Evolutionary conservation across 768 basidiomycete genomes (phyloP).

Genomic region (Tulasnella sp.): DNA sequence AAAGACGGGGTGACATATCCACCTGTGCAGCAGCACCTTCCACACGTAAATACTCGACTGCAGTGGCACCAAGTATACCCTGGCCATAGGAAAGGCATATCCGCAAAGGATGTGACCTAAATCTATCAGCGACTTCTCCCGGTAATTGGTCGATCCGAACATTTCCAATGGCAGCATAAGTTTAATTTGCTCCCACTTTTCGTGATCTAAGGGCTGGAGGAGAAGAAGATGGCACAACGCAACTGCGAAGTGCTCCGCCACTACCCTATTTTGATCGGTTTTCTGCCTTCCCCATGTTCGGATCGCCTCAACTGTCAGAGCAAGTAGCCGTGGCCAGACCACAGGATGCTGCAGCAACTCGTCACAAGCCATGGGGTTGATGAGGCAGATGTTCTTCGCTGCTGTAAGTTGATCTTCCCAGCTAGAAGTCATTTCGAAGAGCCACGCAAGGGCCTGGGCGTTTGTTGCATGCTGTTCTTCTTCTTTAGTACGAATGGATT

Average conservation of each 20-base stretch:
- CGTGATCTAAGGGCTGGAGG: background rate
- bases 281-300: background rate
- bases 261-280: background rate
- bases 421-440: background rate
- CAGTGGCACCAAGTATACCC: no score
- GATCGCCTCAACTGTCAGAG: background rate
- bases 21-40: background rate
- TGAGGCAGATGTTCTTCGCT: background rate
- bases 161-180: background rate
- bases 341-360: background rate
- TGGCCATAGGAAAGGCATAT: background rate
- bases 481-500: background rate
- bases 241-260: background rate
- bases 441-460: background rate
- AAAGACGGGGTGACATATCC: background rate
- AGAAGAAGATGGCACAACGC: background rate
- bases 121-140: background rate
- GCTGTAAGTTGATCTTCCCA: background rate
- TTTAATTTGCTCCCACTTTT: background rate
- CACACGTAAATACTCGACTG: background rate
- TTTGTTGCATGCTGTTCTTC: background rate
- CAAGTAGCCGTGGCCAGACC: background rate
- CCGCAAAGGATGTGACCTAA: background rate
- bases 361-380: background rate
- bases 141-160: background rate